Percentiles rank a stretch among this genome's conserved stretches.
phyloP scores from a whole-genome alignment of 305 asterid genomes.

The Fraxinus sp. region DNA sequence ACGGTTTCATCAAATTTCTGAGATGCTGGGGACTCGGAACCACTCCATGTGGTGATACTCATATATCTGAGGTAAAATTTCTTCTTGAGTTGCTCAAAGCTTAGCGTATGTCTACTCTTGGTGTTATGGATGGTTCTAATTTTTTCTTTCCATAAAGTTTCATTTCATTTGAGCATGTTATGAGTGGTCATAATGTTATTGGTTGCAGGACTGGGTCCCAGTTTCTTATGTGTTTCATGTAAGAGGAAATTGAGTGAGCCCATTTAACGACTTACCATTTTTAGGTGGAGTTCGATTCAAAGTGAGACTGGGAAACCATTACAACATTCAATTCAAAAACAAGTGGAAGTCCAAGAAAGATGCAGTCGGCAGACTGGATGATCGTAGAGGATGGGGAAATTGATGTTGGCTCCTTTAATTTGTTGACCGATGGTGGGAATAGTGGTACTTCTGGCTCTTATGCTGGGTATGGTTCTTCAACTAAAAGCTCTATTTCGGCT shows the following conservation, averaged over 20 bases:
- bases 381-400: slow-evolving; percentile 53
- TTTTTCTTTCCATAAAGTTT: background rate
- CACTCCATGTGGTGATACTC: background rate
- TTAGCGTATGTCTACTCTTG: background rate
- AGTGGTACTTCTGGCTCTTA: slow-evolving; percentile 63
- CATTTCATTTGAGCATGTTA: background rate
- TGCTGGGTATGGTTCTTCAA: slow-evolving; percentile 59
- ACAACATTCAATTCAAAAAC: slow-evolving; percentile 46
- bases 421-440: slow-evolving; percentile 45
- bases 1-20: background rate
- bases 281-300: slow-evolving; percentile 66
- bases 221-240: slow-evolving; percentile 32
- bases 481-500: slow-evolving; percentile 72
- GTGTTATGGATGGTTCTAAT: background rate
- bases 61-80: background rate
- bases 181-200: background rate
- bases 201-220: slow-evolving; percentile 27
- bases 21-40: background rate
- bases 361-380: slow-evolving; percentile 62
- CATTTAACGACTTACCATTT: slow-evolving; percentile 22
- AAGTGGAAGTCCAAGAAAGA: slow-evolving; percentile 50
- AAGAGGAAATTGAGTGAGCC: slow-evolving; percentile 25
- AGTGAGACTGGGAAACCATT: slow-evolving; percentile 68
- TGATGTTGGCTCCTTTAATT: slow-evolving; percentile 57
- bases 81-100: background rate